phyloP scores from a whole-genome alignment of 129 eudicot genomes.

The Escallonia herrerae region DNA sequence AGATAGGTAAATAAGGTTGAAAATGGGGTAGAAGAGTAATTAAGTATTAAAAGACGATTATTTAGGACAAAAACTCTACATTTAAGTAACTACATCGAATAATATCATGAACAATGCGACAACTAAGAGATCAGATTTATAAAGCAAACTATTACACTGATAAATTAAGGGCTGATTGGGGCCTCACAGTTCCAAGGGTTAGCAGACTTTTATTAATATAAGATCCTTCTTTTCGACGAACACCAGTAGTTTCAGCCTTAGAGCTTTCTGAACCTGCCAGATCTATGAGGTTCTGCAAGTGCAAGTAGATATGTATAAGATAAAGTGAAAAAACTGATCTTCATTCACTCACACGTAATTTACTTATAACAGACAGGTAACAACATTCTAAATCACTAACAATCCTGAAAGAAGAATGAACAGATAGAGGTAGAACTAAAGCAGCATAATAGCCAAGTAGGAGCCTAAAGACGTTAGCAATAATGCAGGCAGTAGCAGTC shows the following conservation, averaged over 20 bases:
- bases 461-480: not conserved
- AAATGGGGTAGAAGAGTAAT: too few species aligned
- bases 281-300: slow-evolving; percentile 92
- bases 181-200: slow-evolving; percentile 99
- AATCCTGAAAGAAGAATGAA: slow-evolving; percentile 2
- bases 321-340: slow-evolving; percentile 1
- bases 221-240: slow-evolving; percentile 95
- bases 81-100: not conserved
- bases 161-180: slow-evolving; percentile 36
- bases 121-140: slow-evolving; percentile 17
- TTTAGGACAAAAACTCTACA: too few species aligned
- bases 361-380: not conserved
- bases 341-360: not conserved
- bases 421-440: slow-evolving; percentile 11
- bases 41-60: too few species aligned
- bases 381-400: too few species aligned
- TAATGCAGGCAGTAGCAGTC: not conserved
- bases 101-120: slow-evolving; percentile 11
- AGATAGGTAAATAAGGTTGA: too few species aligned
- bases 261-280: slow-evolving; percentile 99
- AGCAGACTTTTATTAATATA: slow-evolving; percentile 93
- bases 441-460: slow-evolving; percentile 6
- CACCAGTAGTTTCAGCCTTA: slow-evolving; percentile 84
- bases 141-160: slow-evolving; percentile 34
- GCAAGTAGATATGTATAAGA: slow-evolving; percentile 9